Base-by-base conservation (phyloP, 2,329 filamentous ascomycete genomes). In the Colletotrichum caudatum region DNA sequence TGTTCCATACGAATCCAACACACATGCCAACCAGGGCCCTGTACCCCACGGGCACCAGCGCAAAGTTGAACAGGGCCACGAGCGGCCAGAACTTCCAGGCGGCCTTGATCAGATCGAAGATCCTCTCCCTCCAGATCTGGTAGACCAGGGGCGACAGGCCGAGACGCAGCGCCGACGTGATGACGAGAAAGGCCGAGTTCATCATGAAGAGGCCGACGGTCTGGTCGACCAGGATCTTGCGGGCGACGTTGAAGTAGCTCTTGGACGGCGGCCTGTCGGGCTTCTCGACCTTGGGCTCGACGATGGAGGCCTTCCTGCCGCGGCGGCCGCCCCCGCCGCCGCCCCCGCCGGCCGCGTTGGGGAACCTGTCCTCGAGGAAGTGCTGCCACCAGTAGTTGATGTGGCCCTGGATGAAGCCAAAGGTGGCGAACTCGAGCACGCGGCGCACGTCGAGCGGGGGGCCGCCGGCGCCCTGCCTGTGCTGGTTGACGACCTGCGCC, bases 41-140 rank as follows among this genome's bases (percentile, higher is more conserved):
- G 18, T 79, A 81, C 16, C 80, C 76, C 11, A 81, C 79, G 1
- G 80, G 80, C 8, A 81, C 79, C 76, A 79, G 81, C 5, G 79
- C 66, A 63, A 81, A 81, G 66, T 81, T 81, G 77, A 76, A 77
- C 16, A 81, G 64, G 9, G 79, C 79, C 9, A 81, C 80, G 18
- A 80, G 71, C 1, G 80, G 80, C 80, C 80, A 81, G 29, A 81
- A 77, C 50, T 80, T 78, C 80, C 80, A 81, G 12, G 79, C 80
- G 3, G 80, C 80, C 59, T 76, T 76, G 64, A 81, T 74, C 11
- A 81, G 75, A 4, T 76, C 72, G 64, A 76, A 78, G 0, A 81
- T 73, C 44, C 77, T 74, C 16, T 78, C 74, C 5, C 73, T 72
- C 54, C 81, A 75, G 7, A 81, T 77, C 48, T 74, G 71, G 4